A percentile compares a stretch with the other conserved stretches of the same genome.
phyloP scores from a whole-genome alignment of 352 stramenopile genomes.

The Pythium volutum region DNA sequence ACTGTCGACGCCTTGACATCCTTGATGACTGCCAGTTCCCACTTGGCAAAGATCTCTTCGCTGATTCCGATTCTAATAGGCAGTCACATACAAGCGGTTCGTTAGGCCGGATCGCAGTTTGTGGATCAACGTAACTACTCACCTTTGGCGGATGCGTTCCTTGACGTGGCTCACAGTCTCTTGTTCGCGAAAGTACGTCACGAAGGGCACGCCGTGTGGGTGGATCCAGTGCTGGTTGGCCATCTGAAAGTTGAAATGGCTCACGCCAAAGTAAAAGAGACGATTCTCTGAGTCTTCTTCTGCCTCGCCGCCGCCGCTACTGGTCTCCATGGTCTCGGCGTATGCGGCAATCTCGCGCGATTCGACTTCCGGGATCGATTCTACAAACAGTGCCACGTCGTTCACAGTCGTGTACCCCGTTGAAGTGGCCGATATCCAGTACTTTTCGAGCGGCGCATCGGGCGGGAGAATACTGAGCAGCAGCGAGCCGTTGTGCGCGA shows the following conservation, averaged over 20 bases:
- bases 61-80: constrained; percentile 61
- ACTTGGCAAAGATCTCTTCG: constrained; percentile 59
- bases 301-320: constrained; percentile 5
- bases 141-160: constrained; percentile 52
- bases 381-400: constrained; percentile 56
- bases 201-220: constrained; percentile 61
- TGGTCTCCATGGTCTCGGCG: neutral
- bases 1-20: constrained; percentile 68
- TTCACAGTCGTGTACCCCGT: constrained; percentile 28
- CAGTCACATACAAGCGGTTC: neutral
- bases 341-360: constrained; percentile 1
- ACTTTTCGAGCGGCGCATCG: constrained; percentile 40
- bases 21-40: constrained; percentile 74
- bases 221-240: constrained; percentile 65
- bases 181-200: constrained; percentile 59
- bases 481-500: constrained; percentile 59
- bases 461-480: constrained; percentile 42
- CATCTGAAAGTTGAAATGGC: constrained; percentile 74
- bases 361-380: constrained; percentile 43
- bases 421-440: constrained; percentile 30
- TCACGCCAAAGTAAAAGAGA: constrained; percentile 51
- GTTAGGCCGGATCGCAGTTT: neutral
- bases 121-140: neutral
- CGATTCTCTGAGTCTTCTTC: constrained; percentile 19
- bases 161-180: constrained; percentile 73